Evolutionary conservation across 1,284 basidiomycete species (phyloP), one percentile per base, ranked within the genome.

Genomic region (Moesziomyces sp.): DNA sequence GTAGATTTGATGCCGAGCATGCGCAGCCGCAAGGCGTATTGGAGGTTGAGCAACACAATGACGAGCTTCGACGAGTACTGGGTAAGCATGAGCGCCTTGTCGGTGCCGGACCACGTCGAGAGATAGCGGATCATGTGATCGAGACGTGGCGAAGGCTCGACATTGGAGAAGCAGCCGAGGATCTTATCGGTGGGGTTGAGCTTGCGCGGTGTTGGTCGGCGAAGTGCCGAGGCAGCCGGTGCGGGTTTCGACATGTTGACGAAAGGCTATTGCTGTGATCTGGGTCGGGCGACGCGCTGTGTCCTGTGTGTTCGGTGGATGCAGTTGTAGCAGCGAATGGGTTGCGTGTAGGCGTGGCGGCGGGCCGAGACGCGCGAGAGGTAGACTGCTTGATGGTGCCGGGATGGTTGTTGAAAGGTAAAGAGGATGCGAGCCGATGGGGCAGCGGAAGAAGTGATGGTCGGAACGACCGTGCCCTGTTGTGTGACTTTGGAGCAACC

Each of bases 91-190:
- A 84, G 70, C 5, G 59, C 63, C 67, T 84, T 84, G 59, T 84
- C 82, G 5, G 80, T 78, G 14, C 82, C 82, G 30, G 67, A 77
- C 82, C 82, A 84, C 18, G 82, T 81, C 19, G 74, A 70, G 26
- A 84, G 74, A 51, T 81, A 84, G 30, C 82, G 80, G n/a, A 82
- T 76, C 40, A 76, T 52, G 55, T 83, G 81, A 42, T 81, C 78
- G 34, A 84, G 75, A 38, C 71, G 71, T 24, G 55, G 49, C 16
- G 66, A 77, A 24, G 76, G 76, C 21, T 76, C 66, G 21, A 83
- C 72, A 50, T 80, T 59, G 53, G 70, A 72, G 60, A 84, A 80
- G 64, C 66, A 67, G 19, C 80, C 80, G 38, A 81, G 73, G 38
- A 75, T 52, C 50, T 61, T 53, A 62, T 81, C 80, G 16, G 80